Percentiles rank a stretch among this genome's conserved stretches.
These are phyloP conservation scores for Diaporthe vaccinii DNA, from an alignment of 2,329 filamentous ascomycete genomes.

Conservation along the genomic window DNA sequence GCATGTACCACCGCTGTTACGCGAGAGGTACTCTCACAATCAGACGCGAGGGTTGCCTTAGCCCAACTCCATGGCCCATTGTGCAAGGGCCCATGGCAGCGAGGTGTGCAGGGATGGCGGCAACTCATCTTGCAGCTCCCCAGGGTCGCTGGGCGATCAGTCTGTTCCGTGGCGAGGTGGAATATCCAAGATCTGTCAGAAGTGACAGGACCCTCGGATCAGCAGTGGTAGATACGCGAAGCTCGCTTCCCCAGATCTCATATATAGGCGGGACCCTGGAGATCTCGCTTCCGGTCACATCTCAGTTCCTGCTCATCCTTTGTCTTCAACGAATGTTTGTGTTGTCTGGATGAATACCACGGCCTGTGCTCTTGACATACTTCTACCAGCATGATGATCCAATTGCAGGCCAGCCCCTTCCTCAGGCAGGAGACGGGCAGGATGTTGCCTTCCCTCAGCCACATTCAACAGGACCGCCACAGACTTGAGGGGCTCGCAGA, in stretches of 20 bases:
- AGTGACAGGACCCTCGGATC: constrained; percentile 25
- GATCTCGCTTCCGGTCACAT: constrained; percentile 33
- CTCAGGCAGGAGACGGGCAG: constrained; percentile 12
- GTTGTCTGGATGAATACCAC: constrained; percentile 20
- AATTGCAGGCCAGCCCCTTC: constrained; percentile 1
- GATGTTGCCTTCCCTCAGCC: constrained; percentile 19
- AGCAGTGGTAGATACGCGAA: constrained; percentile 34
- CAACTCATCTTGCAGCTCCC: constrained; percentile 33
- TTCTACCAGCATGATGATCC: constrained; percentile 32
- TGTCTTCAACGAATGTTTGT: constrained; percentile 21
- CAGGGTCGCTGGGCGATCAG: constrained; percentile 24
- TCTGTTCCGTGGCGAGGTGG: constrained; percentile 20
- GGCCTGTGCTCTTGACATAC: constrained; percentile 4
- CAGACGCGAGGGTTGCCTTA: constrained; percentile 19
- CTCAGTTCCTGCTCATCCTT: constrained; percentile 26
- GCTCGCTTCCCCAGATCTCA: constrained; percentile 30
- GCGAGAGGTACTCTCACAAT: constrained; percentile 18
- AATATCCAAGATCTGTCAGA: constrained; percentile 37
- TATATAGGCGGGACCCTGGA: constrained; percentile 36
- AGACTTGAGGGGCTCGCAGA: constrained; percentile 34
- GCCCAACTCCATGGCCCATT: constrained; percentile 3
- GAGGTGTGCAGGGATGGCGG: constrained; percentile 36
- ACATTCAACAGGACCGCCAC: constrained; percentile 13
- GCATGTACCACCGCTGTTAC: constrained; percentile 15
- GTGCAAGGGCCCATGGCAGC: constrained; percentile 29